Percentiles rank a stretch among this genome's conserved stretches.
phyloP scores from a whole-genome alignment of 192 early-diverging fungal genomes.

The Funneliformis mosseae region DNA sequence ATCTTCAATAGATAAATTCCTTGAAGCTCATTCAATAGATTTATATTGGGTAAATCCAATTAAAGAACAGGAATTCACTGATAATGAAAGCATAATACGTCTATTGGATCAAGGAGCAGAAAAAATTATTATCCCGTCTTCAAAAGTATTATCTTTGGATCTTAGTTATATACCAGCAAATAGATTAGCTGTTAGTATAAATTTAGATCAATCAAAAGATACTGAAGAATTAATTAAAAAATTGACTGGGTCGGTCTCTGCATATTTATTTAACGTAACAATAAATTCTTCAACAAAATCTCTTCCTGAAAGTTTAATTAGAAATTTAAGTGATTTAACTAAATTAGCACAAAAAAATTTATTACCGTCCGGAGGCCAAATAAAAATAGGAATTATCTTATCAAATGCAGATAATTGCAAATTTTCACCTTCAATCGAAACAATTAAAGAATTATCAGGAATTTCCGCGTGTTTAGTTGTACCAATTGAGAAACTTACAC shows the following conservation, averaged over 20 bases:
- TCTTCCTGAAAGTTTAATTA: background rate
- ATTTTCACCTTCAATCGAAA: background rate
- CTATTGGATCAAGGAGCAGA: slow-evolving; percentile 26
- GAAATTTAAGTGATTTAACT: slow-evolving; percentile 18
- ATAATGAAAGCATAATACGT: slow-evolving; percentile 1
- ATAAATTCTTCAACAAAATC: background rate
- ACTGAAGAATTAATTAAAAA: background rate
- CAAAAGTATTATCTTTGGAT: background rate
- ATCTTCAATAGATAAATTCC: background rate
- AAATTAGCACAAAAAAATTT: background rate
- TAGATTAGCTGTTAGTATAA: slow-evolving; percentile 21
- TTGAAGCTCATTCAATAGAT: slow-evolving; percentile 11
- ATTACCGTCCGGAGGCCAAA: background rate
- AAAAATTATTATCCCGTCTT: slow-evolving; percentile 26
- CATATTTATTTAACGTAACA: slow-evolving; percentile 15
- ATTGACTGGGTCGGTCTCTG: slow-evolving; percentile 17
- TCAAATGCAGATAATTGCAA: background rate
- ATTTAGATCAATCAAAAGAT: background rate
- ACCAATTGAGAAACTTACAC: slow-evolving; percentile 16
- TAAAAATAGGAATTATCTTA: slow-evolving; percentile 16
- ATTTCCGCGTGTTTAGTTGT: slow-evolving; percentile 13
- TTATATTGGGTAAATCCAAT: slow-evolving; percentile 12
- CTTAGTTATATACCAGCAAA: slow-evolving; percentile 17
- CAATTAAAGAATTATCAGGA: slow-evolving; percentile 5
- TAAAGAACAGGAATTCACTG: background rate